These are phyloP conservation scores for Naegleria fowleri DNA, from an alignment of 208 protist genomes.

Conservation along the genomic window DNA sequence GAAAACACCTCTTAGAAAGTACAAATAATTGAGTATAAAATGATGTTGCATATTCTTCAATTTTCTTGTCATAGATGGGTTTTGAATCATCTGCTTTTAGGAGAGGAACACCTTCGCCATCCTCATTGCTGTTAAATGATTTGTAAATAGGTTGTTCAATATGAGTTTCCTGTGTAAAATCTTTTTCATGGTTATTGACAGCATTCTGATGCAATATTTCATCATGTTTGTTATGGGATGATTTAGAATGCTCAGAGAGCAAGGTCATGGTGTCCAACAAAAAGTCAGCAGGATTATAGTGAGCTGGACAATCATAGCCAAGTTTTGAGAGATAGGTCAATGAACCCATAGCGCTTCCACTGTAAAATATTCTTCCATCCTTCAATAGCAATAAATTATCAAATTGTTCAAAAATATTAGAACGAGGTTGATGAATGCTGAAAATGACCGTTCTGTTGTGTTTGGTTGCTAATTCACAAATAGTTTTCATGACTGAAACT, in stretches of 20 bases:
- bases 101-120: neutral
- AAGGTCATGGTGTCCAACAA: constrained; percentile 50
- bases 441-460: constrained; percentile 73
- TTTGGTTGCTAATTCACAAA: constrained; percentile 59
- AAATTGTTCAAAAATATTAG: constrained; percentile 74
- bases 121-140: neutral
- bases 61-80: neutral
- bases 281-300: constrained; percentile 73
- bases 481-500: constrained; percentile 62
- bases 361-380: constrained; percentile 66
- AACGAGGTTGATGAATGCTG: constrained; percentile 87
- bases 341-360: constrained; percentile 61
- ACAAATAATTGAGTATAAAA: neutral
- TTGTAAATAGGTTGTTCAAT: neutral
- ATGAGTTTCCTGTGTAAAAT: neutral
- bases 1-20: neutral
- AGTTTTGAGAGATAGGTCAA: constrained; percentile 64
- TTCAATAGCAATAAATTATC: constrained; percentile 79
- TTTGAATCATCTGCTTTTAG: neutral
- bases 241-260: neutral
- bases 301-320: constrained; percentile 58
- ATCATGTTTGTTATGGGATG: too few relatives aligned
- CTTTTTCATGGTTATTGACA: too few relatives aligned
- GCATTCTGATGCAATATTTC: too few relatives aligned
- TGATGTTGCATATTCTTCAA: neutral